phyloP scores from a whole-genome alignment of 345 rosid genomes.

The Gynandropsis gynandra region DNA sequence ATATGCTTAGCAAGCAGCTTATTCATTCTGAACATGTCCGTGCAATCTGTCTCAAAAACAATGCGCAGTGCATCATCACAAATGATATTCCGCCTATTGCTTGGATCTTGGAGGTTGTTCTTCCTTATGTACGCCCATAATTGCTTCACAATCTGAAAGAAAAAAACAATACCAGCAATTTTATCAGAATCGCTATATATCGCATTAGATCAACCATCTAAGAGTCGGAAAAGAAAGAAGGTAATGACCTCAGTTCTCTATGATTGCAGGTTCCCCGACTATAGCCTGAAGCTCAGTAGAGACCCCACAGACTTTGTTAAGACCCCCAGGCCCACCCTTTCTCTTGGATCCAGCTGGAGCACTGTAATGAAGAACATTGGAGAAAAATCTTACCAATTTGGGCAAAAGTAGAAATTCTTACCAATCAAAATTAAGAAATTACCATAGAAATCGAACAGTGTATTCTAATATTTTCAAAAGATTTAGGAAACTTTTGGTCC shows the following conservation, averaged over 20 bases:
- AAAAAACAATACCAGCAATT: slow-evolving; percentile 10
- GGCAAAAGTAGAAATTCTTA: neutral
- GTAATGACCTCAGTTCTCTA: slow-evolving; percentile 78
- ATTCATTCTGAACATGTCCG: slow-evolving; percentile 99
- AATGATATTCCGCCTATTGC: slow-evolving; percentile 93
- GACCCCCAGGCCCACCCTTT: slow-evolving; percentile 92
- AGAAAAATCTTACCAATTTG: neutral
- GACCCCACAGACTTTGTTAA: slow-evolving; percentile 94
- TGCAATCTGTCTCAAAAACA: slow-evolving; percentile 93
- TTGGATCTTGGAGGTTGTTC: slow-evolving; percentile 94
- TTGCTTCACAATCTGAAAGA: slow-evolving; percentile 80
- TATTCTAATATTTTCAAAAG: neutral
- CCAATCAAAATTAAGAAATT: neutral
- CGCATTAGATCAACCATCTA: neutral
- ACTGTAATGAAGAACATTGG: slow-evolving; percentile 34
- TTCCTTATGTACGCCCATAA: slow-evolving; percentile 96
- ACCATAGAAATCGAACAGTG: neutral
- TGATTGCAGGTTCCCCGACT: slow-evolving; percentile 92
- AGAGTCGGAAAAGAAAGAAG: neutral
- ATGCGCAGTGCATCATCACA: slow-evolving; percentile 87
- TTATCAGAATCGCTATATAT: neutral
- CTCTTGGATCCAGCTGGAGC: slow-evolving; percentile 69
- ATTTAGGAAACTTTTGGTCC: too few relatives aligned
- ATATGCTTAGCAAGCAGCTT: slow-evolving; percentile 92
- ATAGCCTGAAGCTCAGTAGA: slow-evolving; percentile 83